Evolutionary conservation across 176 grass and related monocot genomes (phyloP).

Genomic region (Bothriochloa decipiens): DNA sequence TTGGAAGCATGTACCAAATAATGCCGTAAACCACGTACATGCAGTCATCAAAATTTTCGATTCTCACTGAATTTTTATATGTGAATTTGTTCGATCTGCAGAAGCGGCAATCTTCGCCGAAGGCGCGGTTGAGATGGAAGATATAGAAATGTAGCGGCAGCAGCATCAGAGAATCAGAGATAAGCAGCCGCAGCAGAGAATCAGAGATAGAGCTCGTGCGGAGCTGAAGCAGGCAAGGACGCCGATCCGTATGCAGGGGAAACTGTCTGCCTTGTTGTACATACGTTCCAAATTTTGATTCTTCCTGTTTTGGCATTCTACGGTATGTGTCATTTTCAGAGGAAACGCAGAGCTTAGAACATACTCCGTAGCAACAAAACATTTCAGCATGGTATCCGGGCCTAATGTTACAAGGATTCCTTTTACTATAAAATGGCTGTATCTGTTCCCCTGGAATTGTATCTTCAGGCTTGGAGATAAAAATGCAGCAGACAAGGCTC

Average conservation of each 20-base stretch:
- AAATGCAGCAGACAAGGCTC: neutral
- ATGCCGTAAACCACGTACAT: neutral
- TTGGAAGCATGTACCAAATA: conserved; percentile 22
- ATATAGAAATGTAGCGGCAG: neutral
- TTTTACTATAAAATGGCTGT: neutral
- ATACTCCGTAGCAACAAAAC: neutral
- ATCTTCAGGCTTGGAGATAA: neutral
- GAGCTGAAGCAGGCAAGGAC: conserved; percentile 13
- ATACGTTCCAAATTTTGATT: conserved; percentile 13
- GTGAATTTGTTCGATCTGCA: conserved; percentile 24
- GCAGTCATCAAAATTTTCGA: neutral
- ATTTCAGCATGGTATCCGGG: conserved; percentile 27
- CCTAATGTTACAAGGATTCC: neutral
- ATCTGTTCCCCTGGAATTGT: neutral
- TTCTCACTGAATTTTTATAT: neutral
- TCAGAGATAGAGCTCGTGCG: conserved; percentile 8
- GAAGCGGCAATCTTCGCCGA: neutral
- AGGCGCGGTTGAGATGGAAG: neutral
- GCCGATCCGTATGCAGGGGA: conserved; percentile 15
- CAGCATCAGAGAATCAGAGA: too few species aligned
- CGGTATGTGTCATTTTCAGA: neutral
- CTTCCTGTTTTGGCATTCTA: conserved; percentile 1
- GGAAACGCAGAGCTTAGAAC: neutral
- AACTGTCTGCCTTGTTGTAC: conserved; percentile 33
- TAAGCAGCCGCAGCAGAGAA: too few species aligned